Evolutionary conservation across 805 yeast genomes (phyloP).

Genomic region (Ogataea ganodermae): DNA sequence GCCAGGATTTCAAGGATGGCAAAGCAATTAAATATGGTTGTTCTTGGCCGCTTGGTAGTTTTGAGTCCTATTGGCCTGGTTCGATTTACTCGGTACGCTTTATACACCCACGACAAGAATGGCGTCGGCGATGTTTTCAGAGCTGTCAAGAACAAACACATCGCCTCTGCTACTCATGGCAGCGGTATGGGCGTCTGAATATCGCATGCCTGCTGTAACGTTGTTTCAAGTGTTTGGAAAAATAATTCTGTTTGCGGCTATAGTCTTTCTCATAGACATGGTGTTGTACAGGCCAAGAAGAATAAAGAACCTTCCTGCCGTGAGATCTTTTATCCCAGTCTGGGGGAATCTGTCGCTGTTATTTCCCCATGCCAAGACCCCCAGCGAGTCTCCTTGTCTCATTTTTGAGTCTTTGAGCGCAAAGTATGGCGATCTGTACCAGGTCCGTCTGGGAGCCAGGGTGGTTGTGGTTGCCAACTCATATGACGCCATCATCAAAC

Average conservation of each 20-base stretch:
- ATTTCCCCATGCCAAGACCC: constrained; percentile 26
- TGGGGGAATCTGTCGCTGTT: constrained; percentile 29
- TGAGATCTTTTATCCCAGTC: constrained; percentile 27
- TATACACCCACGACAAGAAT: constrained; percentile 4
- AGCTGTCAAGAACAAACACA: constrained; percentile 5
- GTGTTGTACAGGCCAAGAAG: constrained; percentile 12
- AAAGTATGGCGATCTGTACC: constrained; percentile 53
- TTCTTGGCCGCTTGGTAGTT: constrained; percentile 3
- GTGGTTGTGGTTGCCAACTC: constrained; percentile 69
- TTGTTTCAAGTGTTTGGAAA: neutral
- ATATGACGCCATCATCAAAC: constrained; percentile 49
- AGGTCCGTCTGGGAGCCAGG: constrained; percentile 59
- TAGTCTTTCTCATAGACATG: constrained; percentile 9
- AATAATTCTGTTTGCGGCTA: neutral
- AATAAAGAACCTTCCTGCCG: constrained; percentile 24
- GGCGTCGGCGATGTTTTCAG: constrained; percentile 7
- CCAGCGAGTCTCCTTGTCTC: constrained; percentile 45
- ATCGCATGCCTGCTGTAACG: neutral
- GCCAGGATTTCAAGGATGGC: neutral
- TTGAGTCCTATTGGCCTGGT: neutral
- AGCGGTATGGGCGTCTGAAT: constrained; percentile 6
- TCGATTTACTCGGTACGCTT: neutral
- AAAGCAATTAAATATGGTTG: neutral
- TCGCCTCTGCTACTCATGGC: constrained; percentile 3
- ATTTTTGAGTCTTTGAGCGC: constrained; percentile 47